Base-by-base conservation (phyloP, 176 grass and related monocot genomes). In the Olyra latifolia region DNA sequence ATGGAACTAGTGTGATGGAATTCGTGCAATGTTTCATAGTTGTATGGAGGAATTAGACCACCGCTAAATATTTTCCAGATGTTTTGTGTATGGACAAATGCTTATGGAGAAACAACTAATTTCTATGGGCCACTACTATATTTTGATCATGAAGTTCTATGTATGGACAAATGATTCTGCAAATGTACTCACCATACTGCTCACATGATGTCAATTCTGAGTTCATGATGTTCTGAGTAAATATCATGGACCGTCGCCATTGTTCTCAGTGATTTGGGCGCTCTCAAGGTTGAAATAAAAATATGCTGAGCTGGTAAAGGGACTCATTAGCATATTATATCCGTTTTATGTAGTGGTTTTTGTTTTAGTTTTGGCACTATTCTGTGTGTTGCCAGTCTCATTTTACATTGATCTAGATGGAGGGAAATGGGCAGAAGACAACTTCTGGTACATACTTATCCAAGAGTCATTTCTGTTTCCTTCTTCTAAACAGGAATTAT, bases 401-500 rank as follows among this genome's bases (percentile, higher is more conserved):
- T 27, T 69, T 61, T 52, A 62, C 44, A 32, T 40, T 57, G n/a
- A 71, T 71, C 59, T 78, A 71, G 23, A 24, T 56, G 41, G 45
- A 42, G 62, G 50, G 58, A 20, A 47, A 44, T 23, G 29, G 9
- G 44, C 50, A 14, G 5, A 53, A 28, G 17, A 57, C 61, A 66
- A 19, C 8, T 45, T 55, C 8, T 43, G 40, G 55, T 56, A 43
- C 81, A 10, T 83, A 71, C 68, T 59, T 43, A 41, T 56, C 17
- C 5, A 42, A 52, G 47, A 24, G 24, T 13, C 50, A 11, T 42
- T 17, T 71, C 7, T 74, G 23, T 44, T 27, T 66, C n/a, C n/a
- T 66, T 66, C 0, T 66, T 65, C 38, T 88, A 10, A 71, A 85
- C 82, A 97, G 94, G 94, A 97, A 79, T 74, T 97, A 40, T 66